These are phyloP conservation scores for Sphaerobolus stellatus DNA, from an alignment of 1,284 basidiomycete genomes.

Conservation along the genomic window DNA sequence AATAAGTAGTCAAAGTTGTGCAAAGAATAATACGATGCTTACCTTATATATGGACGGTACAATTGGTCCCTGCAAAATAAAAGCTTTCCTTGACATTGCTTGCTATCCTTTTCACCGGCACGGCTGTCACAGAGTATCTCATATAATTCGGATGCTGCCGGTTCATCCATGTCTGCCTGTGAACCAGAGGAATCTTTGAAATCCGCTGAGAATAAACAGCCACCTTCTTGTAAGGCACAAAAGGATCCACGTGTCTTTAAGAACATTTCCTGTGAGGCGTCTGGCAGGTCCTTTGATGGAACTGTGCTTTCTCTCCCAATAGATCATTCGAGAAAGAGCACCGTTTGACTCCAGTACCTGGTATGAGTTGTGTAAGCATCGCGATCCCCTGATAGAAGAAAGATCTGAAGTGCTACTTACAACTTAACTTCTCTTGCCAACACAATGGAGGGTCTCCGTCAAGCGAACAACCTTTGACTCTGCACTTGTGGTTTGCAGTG, in stretches of 20 bases:
- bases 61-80: not conserved
- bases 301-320: not conserved
- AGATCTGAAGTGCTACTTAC: not conserved
- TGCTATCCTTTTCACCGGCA: not conserved
- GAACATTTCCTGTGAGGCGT: conserved; percentile 20
- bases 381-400: not conserved
- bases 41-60: conserved; percentile 6
- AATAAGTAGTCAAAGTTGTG: not conserved
- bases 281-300: not conserved
- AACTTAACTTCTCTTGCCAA: not conserved
- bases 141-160: not conserved
- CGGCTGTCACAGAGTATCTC: not conserved
- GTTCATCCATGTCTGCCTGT: not conserved
- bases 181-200: not conserved
- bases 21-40: not conserved
- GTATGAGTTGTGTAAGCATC: not conserved
- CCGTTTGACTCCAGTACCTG: not conserved
- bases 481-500: too few relatives aligned
- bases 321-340: not conserved
- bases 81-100: not conserved
- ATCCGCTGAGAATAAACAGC: conserved; percentile 18
- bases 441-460: not conserved
- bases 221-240: conserved; percentile 19
- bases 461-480: not conserved
- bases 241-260: conserved; percentile 21